Evolutionary conservation across 2,329 filamentous ascomycete species (phyloP).

Genomic region (Colletotrichum viniferum): DNA sequence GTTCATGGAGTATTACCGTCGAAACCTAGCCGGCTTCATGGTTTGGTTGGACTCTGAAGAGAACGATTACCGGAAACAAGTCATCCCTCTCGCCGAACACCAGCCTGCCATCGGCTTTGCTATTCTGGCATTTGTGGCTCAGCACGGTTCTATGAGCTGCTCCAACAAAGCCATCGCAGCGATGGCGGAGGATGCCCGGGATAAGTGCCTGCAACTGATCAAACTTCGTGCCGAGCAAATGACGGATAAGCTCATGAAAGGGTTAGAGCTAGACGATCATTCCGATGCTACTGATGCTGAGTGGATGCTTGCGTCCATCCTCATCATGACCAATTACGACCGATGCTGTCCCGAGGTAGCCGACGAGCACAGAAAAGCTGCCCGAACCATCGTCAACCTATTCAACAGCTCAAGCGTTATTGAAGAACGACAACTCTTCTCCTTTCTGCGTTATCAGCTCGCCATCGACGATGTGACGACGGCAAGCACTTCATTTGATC

Average conservation of each 20-base stretch:
- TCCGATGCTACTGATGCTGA: slow-evolving; percentile 29
- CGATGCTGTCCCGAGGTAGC: slow-evolving; percentile 28
- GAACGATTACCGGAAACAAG: slow-evolving; percentile 30
- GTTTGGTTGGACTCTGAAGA: slow-evolving; percentile 34
- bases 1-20: slow-evolving; percentile 33
- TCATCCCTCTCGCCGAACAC: slow-evolving; percentile 29
- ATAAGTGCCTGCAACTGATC: slow-evolving; percentile 30
- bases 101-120: slow-evolving; percentile 31
- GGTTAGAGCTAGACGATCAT: slow-evolving; percentile 24
- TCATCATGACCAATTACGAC: slow-evolving; percentile 31
- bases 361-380: slow-evolving; percentile 31
- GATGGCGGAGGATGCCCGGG: slow-evolving; percentile 30
- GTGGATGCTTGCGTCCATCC: slow-evolving; percentile 33
- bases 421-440: slow-evolving; percentile 26
- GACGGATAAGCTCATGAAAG: slow-evolving; percentile 26
- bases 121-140: slow-evolving; percentile 31
- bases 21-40: slow-evolving; percentile 32
- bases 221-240: slow-evolving; percentile 22
- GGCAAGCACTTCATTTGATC: slow-evolving; percentile 31
- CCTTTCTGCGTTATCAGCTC: slow-evolving; percentile 32
- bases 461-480: slow-evolving; percentile 31
- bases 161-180: slow-evolving; percentile 4
- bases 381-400: slow-evolving; percentile 31
- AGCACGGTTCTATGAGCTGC: slow-evolving; percentile 25
- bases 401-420: slow-evolving; percentile 21